These are phyloP conservation scores for Pseudocercospora eumusae DNA, from an alignment of 2,329 filamentous ascomycete species.

Conservation along the genomic window DNA sequence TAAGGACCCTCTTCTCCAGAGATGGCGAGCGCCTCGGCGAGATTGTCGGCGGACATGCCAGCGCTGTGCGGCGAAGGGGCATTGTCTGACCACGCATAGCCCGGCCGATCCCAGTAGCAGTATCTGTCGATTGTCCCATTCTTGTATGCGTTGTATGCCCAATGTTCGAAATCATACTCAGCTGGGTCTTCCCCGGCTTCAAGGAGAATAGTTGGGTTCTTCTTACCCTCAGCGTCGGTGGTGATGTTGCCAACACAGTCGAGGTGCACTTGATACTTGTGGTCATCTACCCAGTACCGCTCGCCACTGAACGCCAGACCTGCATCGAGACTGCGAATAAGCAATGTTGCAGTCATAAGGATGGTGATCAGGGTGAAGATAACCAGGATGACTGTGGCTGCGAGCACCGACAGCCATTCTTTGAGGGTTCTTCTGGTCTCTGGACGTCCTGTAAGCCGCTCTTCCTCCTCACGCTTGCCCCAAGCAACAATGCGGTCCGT, in stretches of 20 bases:
- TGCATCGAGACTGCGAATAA: conserved; percentile 77
- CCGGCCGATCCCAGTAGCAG: conserved; percentile 94
- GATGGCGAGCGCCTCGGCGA: conserved; percentile 80
- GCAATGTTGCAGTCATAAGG: conserved; percentile 76
- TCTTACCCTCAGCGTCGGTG: conserved; percentile 55
- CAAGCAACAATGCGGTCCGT: conserved; percentile 82
- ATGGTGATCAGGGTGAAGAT: conserved; percentile 68
- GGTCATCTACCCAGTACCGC: conserved; percentile 75
- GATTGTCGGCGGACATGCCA: conserved; percentile 84
- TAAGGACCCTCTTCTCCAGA: conserved; percentile 85
- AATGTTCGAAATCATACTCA: conserved; percentile 75
- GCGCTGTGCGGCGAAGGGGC: conserved; percentile 91
- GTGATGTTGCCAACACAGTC: conserved; percentile 75
- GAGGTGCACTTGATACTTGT: conserved; percentile 84
- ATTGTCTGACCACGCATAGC: conserved; percentile 84
- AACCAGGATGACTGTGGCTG: conserved; percentile 70
- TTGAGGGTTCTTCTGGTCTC: conserved; percentile 79
- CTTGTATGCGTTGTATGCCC: conserved; percentile 72
- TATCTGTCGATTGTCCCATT: conserved; percentile 85
- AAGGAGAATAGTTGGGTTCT: conserved; percentile 76
- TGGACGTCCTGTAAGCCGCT: conserved; percentile 82
- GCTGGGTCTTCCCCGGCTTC: conserved; percentile 81
- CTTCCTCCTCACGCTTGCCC: conserved; percentile 91
- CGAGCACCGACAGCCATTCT: conserved; percentile 81
- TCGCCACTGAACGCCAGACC: conserved; percentile 72